Percentiles rank a stretch among this genome's conserved stretches.
Evolutionary conservation across 352 stramenopile genomes (phyloP).

Genomic region (Aphanomyces euteiches): DNA sequence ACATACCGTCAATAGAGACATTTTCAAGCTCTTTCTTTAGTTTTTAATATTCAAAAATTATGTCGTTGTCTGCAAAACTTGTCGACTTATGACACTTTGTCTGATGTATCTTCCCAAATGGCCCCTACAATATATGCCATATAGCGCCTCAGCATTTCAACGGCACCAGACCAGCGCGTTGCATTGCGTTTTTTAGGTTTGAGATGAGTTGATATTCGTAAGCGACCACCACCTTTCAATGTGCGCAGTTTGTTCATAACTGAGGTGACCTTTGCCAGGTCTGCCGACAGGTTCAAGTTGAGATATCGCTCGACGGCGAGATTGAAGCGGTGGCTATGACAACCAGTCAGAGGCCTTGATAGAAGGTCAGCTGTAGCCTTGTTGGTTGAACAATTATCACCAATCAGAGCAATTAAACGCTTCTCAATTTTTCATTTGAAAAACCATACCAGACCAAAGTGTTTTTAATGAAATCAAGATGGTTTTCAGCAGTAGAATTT

Average conservation of each 20-base stretch:
- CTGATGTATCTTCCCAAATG: too few species aligned
- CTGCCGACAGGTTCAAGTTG: background rate
- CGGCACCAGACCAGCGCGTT: background rate
- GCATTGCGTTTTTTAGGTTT: background rate
- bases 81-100: too few species aligned
- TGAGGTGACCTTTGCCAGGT: background rate
- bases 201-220: background rate
- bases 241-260: background rate
- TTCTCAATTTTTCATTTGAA: background rate
- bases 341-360: background rate
- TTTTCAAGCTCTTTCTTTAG: too few species aligned
- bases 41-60: too few species aligned
- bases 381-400: conserved; percentile 1
- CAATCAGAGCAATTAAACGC: background rate
- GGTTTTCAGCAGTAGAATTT: background rate
- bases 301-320: background rate
- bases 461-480: background rate
- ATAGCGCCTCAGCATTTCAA: background rate
- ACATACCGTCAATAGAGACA: too few species aligned
- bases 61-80: too few species aligned
- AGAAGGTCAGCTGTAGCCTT: background rate
- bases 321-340: background rate
- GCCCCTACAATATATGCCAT: too few species aligned
- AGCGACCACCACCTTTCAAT: background rate
- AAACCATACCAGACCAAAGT: background rate